These are phyloP conservation scores for Aureobasidium sp. DNA, from an alignment of 2,329 filamentous ascomycete species.

Conservation along the genomic window DNA sequence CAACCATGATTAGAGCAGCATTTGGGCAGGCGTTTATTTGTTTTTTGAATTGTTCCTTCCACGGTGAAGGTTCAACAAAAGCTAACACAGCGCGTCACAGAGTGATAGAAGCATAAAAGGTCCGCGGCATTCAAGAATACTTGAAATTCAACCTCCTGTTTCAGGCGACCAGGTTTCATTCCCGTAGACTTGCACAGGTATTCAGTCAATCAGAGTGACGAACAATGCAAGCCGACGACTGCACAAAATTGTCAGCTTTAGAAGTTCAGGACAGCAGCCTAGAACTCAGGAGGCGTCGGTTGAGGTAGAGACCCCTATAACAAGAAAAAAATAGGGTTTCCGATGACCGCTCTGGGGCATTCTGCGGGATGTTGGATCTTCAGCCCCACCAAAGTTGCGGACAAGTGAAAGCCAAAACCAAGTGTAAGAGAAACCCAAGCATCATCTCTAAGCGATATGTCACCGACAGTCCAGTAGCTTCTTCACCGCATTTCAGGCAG, in stretches of 20 bases:
- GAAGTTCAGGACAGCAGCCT: too few species aligned
- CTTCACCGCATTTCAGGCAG: neutral
- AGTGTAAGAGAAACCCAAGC: neutral
- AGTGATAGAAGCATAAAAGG: neutral
- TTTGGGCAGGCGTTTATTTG: conserved; percentile 6
- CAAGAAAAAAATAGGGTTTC: neutral
- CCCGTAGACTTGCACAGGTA: neutral
- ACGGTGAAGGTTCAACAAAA: neutral
- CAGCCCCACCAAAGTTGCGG: conserved; percentile 1
- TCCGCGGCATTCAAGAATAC: neutral
- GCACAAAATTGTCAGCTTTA: too few species aligned
- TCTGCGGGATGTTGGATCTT: neutral
- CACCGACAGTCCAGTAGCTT: neutral
- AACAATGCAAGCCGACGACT: too few species aligned
- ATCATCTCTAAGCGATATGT: neutral
- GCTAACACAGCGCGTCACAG: neutral
- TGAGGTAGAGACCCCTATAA: neutral
- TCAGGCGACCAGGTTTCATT: neutral
- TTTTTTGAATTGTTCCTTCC: neutral
- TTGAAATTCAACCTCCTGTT: neutral
- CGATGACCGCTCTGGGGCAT: neutral
- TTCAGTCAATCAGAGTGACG: too few species aligned
- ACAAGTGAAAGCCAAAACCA: conserved; percentile 5
- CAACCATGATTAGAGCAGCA: neutral
- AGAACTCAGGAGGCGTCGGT: neutral